Percentiles rank a stretch among this genome's conserved stretches.
Conservation (phyloP, 208 protist genomes). For the Naegleria lovaniensis region DNA sequence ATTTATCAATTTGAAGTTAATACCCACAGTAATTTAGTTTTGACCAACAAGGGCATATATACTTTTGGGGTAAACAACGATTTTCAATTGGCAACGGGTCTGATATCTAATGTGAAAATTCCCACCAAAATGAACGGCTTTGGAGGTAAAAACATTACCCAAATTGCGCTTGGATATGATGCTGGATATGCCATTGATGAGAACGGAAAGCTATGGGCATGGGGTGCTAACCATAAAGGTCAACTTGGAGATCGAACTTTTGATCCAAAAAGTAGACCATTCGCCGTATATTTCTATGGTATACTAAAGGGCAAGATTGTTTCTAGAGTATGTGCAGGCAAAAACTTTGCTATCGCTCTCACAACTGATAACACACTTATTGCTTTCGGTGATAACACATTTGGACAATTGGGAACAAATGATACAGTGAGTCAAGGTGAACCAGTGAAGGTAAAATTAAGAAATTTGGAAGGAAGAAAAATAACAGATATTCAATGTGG, state of each 20-base stretch:
- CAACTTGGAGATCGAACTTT: not conserved
- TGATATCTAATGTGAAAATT: not conserved
- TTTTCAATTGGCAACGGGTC: not conserved
- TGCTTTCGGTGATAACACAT: not conserved
- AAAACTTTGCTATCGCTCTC: not conserved
- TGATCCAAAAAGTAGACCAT: not conserved
- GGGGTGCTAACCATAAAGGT: not conserved
- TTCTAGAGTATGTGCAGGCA: not conserved
- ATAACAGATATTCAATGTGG: not conserved
- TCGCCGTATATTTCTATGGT: not conserved
- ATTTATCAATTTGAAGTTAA: not conserved
- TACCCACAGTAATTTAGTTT: not conserved
- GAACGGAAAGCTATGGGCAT: not conserved
- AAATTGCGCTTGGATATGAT: not conserved
- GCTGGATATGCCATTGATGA: not conserved
- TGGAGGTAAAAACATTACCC: not conserved
- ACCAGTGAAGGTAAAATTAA: not conserved
- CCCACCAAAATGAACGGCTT: not conserved
- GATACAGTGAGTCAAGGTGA: not conserved
- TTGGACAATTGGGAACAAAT: constrained; percentile 3
- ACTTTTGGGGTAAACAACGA: not conserved
- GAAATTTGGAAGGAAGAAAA: not conserved
- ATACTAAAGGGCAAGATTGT: not conserved
- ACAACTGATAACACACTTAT: not conserved
- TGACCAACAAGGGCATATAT: not conserved